Evolutionary conservation across 2,329 filamentous ascomycete species (phyloP).

Genomic region (Diaporthe helianthi): DNA sequence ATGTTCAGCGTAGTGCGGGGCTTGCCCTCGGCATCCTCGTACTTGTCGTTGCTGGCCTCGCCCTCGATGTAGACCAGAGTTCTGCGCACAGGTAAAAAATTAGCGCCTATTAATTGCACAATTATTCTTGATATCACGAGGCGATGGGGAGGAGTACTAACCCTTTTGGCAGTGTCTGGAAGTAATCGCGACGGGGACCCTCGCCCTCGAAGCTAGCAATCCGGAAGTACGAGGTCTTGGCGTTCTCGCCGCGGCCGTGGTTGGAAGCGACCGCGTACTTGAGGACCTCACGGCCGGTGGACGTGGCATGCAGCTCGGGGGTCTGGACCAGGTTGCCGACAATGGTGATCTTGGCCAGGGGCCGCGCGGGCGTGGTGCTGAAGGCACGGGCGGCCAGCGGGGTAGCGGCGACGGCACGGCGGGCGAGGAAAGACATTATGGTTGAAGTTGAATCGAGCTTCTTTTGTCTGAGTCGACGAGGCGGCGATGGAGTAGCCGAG

Average conservation of each 20-base stretch:
- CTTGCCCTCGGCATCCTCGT: slow-evolving; percentile 75
- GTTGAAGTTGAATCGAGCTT: background rate
- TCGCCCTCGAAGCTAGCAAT: slow-evolving; percentile 75
- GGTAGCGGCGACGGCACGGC: slow-evolving; percentile 41
- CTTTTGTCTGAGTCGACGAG: background rate
- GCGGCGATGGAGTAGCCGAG: background rate
- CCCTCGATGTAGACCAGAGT: slow-evolving; percentile 84
- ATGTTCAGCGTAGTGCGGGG: slow-evolving; percentile 70
- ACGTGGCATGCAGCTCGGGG: slow-evolving; percentile 77
- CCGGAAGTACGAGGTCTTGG: slow-evolving; percentile 84
- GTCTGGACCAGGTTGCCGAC: slow-evolving; percentile 83
- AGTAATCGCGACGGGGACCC: slow-evolving; percentile 72
- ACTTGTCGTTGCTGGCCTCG: slow-evolving; percentile 73
- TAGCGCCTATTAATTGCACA: background rate
- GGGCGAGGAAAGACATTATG: slow-evolving; percentile 38
- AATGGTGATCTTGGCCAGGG: slow-evolving; percentile 81
- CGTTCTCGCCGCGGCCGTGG: slow-evolving; percentile 71
- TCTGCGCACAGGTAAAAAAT: slow-evolving; percentile 53
- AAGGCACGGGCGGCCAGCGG: slow-evolving; percentile 69
- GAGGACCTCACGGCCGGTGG: slow-evolving; percentile 75
- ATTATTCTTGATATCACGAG: background rate
- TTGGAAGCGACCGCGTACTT: slow-evolving; percentile 78
- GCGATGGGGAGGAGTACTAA: too few species aligned
- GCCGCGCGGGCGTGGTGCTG: slow-evolving; percentile 71
- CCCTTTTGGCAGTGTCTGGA: slow-evolving; percentile 83